Evolutionary conservation across 2,329 filamentous ascomycete species (phyloP).

Genomic region (Penicillium sp.): DNA sequence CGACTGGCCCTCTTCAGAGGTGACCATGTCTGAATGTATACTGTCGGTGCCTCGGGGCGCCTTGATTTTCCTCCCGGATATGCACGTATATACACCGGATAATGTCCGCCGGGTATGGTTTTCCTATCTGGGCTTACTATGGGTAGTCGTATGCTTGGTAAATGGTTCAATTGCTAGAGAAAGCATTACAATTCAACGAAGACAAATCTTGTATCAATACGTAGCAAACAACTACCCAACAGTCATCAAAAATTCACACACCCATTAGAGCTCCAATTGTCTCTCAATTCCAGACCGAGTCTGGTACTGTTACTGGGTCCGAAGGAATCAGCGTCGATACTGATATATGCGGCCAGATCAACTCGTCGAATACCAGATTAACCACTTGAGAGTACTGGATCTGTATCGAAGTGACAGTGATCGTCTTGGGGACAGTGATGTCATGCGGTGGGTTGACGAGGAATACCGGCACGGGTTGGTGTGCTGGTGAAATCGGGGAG

Average conservation of each 20-base stretch:
- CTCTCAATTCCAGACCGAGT: conserved; percentile 1
- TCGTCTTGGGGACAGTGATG: neutral
- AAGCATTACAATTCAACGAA: no score
- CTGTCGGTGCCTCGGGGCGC: no score
- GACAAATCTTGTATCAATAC: no score
- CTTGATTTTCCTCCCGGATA: no score
- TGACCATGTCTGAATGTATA: neutral
- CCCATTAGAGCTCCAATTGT: neutral
- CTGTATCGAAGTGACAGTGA: neutral
- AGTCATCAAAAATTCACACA: no score
- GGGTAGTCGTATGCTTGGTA: no score
- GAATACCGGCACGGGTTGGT: neutral
- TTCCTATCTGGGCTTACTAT: no score
- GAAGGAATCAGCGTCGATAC: neutral
- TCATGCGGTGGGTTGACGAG: neutral
- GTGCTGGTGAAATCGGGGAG: neutral
- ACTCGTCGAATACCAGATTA: neutral
- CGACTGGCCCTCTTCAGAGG: neutral
- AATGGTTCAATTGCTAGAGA: no score
- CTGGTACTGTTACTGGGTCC: neutral
- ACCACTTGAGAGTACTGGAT: neutral
- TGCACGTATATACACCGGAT: no score
- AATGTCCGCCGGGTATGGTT: no score
- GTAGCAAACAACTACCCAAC: no score
- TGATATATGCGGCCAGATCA: neutral